Evolutionary conservation across 2,329 filamentous ascomycete species (phyloP), one percentile per base, ranked within the genome.

Genomic region (Plenodomus tracheiphilus): DNA sequence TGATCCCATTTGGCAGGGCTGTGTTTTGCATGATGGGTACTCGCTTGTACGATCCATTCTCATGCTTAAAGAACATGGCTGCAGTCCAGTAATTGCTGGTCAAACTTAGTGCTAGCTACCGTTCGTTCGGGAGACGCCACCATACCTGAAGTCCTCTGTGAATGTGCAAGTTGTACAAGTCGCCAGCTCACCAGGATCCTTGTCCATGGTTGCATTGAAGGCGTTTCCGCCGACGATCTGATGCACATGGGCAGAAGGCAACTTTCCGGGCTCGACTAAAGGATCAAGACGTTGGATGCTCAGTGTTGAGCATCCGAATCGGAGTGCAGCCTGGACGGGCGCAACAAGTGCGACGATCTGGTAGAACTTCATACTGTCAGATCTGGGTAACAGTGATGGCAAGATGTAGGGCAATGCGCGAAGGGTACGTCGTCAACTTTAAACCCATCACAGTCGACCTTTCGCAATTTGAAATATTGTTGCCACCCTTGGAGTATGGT

Each of bases 191-290:
- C 58, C 49, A 3, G 54, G 59, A 17, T 62, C 56, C 2, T 55
- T 57, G 37, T 48, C 51, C 63, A 66, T 66, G 38, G 52, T 54
- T 10, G 56, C 43, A 2, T 53, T 54, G 43, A 66, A 63, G 10
- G 60, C 61, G 41, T 66, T 66, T 10, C 63, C 63, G 11, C 63
- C 62, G 35, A 66, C 58, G 21, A 66, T 64, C 41, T 66, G 63
- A 34, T 66, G 63, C 11, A 64, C 43, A 50, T 66, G 63, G 1
- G 61, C 52, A 2, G 60, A 62, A 15, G 63, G 60, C 13, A 21
- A 36, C 2, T 50, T 40, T 13, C 61, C 63, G 3, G 61, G 61
- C 35, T 65, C 56, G 20, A 66, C 61, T 15, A 66, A 45, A 1
- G 63, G 63, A 39, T 66, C 63, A 16, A 66, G 49, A 34, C 63